A percentile compares a stretch with the other conserved stretches of the same genome.
Conservation (phyloP, 2,329 filamentous ascomycete genomes). For the Atkinsonella texensis region DNA sequence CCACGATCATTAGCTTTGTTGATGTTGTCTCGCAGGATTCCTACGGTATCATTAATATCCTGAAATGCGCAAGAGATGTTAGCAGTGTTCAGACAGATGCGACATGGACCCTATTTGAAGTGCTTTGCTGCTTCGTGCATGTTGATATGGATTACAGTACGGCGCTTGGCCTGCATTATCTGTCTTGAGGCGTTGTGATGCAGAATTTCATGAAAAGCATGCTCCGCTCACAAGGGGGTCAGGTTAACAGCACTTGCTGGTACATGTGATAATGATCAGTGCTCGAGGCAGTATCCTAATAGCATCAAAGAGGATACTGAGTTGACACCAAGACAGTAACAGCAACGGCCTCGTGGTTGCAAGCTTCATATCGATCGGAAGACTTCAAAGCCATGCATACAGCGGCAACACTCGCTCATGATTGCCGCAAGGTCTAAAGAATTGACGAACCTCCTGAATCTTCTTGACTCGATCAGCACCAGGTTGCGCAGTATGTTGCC, state of each 20-base stretch:
- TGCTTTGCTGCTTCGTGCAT: not conserved
- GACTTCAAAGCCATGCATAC: too few relatives aligned
- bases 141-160: not conserved
- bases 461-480: conserved; percentile 3
- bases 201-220: too few relatives aligned
- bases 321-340: too few relatives aligned
- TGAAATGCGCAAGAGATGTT: conserved; percentile 25
- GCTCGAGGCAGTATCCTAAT: too few relatives aligned
- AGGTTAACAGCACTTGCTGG: too few relatives aligned
- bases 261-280: too few relatives aligned
- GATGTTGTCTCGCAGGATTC: conserved; percentile 95
- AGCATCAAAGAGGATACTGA: too few relatives aligned
- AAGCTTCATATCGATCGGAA: not conserved
- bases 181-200: not conserved
- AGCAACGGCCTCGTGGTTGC: too few relatives aligned
- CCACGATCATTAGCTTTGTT: conserved; percentile 93
- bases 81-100: not conserved
- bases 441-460: conserved; percentile 5
- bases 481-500: conserved; percentile 1
- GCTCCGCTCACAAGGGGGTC: too few relatives aligned
- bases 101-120: not conserved
- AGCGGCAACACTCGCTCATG: too few relatives aligned
- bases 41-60: conserved; percentile 96
- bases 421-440: not conserved
- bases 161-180: too few relatives aligned